Conservation (phyloP, 2,329 filamentous ascomycete species). For the Aureobasidium musti region DNA sequence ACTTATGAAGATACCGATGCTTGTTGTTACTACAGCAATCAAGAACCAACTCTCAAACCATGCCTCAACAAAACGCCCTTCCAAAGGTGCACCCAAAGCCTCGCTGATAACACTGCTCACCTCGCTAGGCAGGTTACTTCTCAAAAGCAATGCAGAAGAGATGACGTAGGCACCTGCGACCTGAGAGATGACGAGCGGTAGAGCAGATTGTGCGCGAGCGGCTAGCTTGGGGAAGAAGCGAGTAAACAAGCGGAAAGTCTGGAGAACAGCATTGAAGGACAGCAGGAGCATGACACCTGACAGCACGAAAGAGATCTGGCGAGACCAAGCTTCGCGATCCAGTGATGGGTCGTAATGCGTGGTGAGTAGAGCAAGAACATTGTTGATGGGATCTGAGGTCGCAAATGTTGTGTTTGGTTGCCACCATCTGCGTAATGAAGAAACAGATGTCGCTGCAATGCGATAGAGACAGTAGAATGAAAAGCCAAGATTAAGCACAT, state of each 20-base stretch:
- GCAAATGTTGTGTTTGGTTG: constrained; percentile 57
- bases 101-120: constrained; percentile 76
- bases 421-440: constrained; percentile 62
- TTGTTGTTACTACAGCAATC: constrained; percentile 65
- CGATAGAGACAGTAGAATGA: constrained; percentile 83
- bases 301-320: constrained; percentile 80
- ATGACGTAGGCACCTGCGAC: constrained; percentile 85
- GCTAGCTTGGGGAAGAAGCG: constrained; percentile 72
- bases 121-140: constrained; percentile 75
- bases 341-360: constrained; percentile 82
- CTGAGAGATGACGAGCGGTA: constrained; percentile 77
- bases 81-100: constrained; percentile 73
- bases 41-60: constrained; percentile 93
- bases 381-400: constrained; percentile 78
- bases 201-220: constrained; percentile 72
- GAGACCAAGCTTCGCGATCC: constrained; percentile 79
- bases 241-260: constrained; percentile 79
- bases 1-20: constrained; percentile 71
- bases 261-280: constrained; percentile 79
- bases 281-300: constrained; percentile 80
- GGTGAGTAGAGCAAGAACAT: constrained; percentile 75
- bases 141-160: constrained; percentile 71
- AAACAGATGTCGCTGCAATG: constrained; percentile 69
- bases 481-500: constrained; percentile 68
- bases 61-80: constrained; percentile 69